These are phyloP conservation scores for Mortierella sp. DNA, from an alignment of 371 early-diverging fungal species.

Conservation along the genomic window DNA sequence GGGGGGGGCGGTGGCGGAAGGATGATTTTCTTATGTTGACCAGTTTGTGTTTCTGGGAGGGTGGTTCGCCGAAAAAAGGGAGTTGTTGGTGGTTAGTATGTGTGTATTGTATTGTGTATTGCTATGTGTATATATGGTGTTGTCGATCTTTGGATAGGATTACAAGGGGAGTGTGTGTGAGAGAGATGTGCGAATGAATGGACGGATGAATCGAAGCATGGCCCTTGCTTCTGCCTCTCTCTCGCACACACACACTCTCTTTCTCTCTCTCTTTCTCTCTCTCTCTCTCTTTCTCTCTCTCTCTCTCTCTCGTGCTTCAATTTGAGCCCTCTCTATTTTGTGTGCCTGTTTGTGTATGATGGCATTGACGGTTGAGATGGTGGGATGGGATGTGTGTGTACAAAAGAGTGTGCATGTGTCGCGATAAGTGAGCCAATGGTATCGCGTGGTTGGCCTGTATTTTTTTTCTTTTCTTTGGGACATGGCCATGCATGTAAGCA, in stretches of 20 bases:
- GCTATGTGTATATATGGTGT: too few species aligned
- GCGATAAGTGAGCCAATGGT: not conserved
- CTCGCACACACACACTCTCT: too few species aligned
- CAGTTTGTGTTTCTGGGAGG: not conserved
- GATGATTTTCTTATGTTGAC: not conserved
- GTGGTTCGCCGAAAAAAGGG: not conserved
- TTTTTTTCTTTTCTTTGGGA: not conserved
- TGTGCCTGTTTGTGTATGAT: not conserved
- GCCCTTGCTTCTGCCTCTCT: not conserved
- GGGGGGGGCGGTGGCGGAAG: not conserved
- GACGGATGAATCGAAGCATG: not conserved
- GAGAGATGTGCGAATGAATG: not conserved
- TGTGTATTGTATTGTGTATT: not conserved
- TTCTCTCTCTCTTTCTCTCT: not conserved
- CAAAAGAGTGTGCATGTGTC: too few species aligned
- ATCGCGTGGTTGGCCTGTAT: not conserved
- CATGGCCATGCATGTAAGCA: not conserved
- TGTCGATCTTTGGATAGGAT: too few species aligned
- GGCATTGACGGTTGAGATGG: not conserved
- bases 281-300: not conserved
- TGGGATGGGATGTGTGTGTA: not conserved
- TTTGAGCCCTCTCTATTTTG: constrained; percentile 4
- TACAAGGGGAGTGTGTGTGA: not conserved
- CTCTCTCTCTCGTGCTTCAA: not conserved
- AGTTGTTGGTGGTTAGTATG: not conserved